phyloP scores from a whole-genome alignment of 2,329 filamentous ascomycete species.

The Colletotrichum simmondsii region DNA sequence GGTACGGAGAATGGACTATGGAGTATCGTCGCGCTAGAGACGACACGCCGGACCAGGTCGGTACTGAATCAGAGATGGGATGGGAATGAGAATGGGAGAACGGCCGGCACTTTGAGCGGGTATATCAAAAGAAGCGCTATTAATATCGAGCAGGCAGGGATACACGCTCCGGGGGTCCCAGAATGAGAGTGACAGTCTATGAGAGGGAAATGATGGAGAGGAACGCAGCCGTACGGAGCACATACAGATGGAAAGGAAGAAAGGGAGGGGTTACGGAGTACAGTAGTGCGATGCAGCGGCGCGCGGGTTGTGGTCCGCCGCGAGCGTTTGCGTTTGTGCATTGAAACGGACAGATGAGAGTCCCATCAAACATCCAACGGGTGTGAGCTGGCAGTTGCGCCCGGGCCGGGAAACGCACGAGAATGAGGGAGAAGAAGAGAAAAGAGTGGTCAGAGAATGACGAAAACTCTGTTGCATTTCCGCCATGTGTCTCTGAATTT shows the following conservation, averaged over 20 bases:
- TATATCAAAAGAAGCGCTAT: conserved; percentile 26
- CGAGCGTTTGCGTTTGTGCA: conserved; percentile 26
- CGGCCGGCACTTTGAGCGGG: conserved; percentile 31
- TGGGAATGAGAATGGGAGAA: not conserved
- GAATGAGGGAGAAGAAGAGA: not conserved
- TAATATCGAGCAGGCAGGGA: conserved; percentile 27
- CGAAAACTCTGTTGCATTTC: not conserved
- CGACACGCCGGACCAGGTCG: conserved; percentile 4
- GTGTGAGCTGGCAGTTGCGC: conserved; percentile 29
- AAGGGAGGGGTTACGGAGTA: not conserved
- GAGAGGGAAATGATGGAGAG: conserved; percentile 16
- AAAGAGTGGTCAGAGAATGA: conserved; percentile 7
- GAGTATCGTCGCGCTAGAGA: conserved; percentile 15
- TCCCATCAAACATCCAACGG: conserved; percentile 7
- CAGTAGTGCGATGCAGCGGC: conserved; percentile 25
- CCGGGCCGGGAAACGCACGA: not conserved
- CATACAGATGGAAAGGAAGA: not conserved
- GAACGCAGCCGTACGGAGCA: not conserved
- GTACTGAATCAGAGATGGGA: conserved; percentile 1
- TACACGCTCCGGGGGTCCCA: conserved; percentile 8
- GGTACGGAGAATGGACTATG: no score
- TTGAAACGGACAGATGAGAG: not conserved
- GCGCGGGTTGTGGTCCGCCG: conserved; percentile 22
- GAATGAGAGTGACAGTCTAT: conserved; percentile 10
- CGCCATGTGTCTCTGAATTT: not conserved